phyloP scores from a whole-genome alignment of 129 eudicot genomes.

The Chrysanthemum lavandulifolium region DNA sequence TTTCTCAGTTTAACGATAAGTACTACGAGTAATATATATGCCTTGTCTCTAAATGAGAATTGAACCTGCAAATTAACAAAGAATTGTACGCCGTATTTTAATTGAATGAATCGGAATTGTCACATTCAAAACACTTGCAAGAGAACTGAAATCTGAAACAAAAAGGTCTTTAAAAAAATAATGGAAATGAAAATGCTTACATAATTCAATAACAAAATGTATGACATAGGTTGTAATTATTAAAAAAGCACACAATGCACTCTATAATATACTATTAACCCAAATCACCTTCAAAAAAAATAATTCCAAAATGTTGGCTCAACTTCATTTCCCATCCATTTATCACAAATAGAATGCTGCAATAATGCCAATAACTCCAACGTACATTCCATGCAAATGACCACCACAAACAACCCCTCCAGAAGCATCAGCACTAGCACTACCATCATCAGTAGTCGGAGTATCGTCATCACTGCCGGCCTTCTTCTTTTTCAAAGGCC shows the following conservation, averaged over 20 bases:
- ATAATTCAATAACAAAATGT: conserved; percentile 10
- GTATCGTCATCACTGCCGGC: conserved; percentile 41
- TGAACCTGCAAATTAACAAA: too few species aligned
- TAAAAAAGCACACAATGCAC: conserved; percentile 10
- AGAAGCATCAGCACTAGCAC: conserved; percentile 41
- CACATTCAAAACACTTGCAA: too few species aligned
- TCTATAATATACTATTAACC: conserved; percentile 5
- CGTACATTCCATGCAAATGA: conserved; percentile 25
- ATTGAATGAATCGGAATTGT: too few species aligned
- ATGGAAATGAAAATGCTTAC: background rate
- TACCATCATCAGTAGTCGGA: conserved; percentile 23
- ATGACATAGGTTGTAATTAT: conserved; percentile 11
- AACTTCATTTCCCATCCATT: background rate
- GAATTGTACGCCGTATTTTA: background rate
- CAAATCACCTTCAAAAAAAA: conserved; percentile 6
- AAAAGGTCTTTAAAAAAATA: background rate
- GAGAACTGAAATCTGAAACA: too few species aligned
- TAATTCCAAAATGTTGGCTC: background rate
- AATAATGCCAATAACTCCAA: conserved; percentile 18
- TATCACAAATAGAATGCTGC: conserved; percentile 31
- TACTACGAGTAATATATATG: too few species aligned
- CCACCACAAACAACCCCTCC: conserved; percentile 30
- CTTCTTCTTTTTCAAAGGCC: conserved; percentile 42
- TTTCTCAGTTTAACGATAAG: too few species aligned
- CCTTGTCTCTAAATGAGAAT: too few species aligned